Percentiles rank a stretch among this genome's conserved stretches.
Conservation (phyloP, 208 protist species). For the Phytomonas sp. region DNA sequence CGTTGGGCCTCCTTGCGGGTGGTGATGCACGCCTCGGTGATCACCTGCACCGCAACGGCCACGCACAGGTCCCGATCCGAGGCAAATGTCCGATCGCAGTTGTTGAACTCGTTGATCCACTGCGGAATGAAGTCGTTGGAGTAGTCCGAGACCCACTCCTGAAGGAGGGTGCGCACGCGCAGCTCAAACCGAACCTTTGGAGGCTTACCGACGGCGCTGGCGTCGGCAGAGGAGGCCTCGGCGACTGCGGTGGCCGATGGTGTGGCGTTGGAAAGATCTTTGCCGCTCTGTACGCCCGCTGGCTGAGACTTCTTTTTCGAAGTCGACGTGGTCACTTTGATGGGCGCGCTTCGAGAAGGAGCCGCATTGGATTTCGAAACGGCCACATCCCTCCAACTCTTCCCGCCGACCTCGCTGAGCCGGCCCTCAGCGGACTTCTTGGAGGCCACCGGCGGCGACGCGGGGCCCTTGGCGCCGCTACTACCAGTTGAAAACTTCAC, state of each 20-base stretch:
- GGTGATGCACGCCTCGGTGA: conserved; percentile 71
- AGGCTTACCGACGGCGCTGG: conserved; percentile 4
- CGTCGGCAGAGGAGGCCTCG: conserved; percentile 10
- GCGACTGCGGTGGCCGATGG: conserved; percentile 3
- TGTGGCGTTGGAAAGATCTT: neutral
- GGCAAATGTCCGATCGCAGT: conserved; percentile 46
- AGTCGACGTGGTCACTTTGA: neutral
- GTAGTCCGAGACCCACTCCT: conserved; percentile 71
- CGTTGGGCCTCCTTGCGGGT: conserved; percentile 73
- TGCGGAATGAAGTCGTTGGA: conserved; percentile 72
- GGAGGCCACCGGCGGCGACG: neutral
- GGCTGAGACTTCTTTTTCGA: neutral
- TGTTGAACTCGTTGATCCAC: conserved; percentile 72
- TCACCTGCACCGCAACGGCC: conserved; percentile 66
- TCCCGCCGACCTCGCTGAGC: neutral
- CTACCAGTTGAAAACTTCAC: conserved; percentile 11
- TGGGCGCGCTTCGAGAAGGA: neutral
- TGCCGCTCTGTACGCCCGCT: neutral
- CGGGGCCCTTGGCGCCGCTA: conserved; percentile 5
- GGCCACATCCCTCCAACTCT: neutral
- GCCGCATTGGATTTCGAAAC: neutral
- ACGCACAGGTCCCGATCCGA: conserved; percentile 42
- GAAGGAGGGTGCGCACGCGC: conserved; percentile 54
- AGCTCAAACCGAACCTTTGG: conserved; percentile 54
- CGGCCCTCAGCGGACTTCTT: conserved; percentile 18